Conservation (phyloP, 306 rosid genomes). For the Begonia fuchsioides region DNA sequence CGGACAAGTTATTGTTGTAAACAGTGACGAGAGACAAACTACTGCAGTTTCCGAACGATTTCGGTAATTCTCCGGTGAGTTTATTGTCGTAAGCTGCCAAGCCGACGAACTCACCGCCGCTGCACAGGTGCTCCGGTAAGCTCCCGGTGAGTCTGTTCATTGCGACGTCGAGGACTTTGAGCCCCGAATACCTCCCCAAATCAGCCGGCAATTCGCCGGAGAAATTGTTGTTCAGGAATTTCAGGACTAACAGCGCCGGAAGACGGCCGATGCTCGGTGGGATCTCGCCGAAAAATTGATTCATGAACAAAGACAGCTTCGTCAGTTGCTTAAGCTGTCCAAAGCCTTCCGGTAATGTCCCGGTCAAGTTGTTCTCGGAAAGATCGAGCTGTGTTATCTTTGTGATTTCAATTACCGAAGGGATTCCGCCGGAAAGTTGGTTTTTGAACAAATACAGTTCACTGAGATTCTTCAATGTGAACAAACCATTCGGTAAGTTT, state of each 20-base stretch:
- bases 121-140: constrained; percentile 45
- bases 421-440: constrained; percentile 36
- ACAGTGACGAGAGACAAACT: constrained; percentile 15
- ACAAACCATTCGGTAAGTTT: constrained; percentile 36
- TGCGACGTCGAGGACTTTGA: constrained; percentile 17
- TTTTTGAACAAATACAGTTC: constrained; percentile 23
- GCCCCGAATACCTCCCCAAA: constrained; percentile 34
- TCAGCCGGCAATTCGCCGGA: constrained; percentile 47
- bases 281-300: constrained; percentile 38
- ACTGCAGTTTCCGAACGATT: constrained; percentile 42
- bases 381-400: constrained; percentile 32
- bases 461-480: constrained; percentile 29
- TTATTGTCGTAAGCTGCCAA: constrained; percentile 26
- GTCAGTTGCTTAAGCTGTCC: constrained; percentile 35
- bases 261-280: constrained; percentile 43
- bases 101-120: constrained; percentile 20
- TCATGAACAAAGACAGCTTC: constrained; percentile 17
- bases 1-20: constrained; percentile 26
- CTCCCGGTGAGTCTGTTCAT: constrained; percentile 32
- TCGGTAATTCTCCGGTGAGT: constrained; percentile 46
- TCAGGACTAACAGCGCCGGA: constrained; percentile 23
- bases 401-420: constrained; percentile 30
- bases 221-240: constrained; percentile 27
- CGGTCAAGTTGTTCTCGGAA: constrained; percentile 23
- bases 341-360: constrained; percentile 36